Conservation (phyloP, 2,329 filamentous ascomycete species). For the Trichoderma afroharzianum region DNA sequence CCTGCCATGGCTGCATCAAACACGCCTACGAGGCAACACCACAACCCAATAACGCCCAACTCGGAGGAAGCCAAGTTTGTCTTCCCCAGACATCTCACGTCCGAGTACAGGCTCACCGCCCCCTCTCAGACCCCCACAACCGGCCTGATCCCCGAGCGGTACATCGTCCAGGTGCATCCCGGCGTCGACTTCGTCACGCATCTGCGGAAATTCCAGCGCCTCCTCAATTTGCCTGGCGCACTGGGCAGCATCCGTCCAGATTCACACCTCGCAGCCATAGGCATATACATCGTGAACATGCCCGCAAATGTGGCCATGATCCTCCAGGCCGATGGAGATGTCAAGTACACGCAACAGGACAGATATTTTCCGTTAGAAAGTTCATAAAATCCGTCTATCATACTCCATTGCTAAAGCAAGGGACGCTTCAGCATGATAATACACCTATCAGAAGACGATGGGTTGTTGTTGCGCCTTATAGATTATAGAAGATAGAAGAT, state of each 20-base stretch:
- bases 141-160: not conserved
- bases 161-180: not conserved
- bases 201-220: no score
- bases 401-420: no score
- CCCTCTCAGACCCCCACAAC: not conserved
- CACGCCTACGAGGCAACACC: not conserved
- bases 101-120: not conserved
- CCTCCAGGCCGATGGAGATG: not conserved
- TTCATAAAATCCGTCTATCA: no score
- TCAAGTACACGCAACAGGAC: no score
- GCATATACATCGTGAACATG: no score
- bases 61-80: not conserved
- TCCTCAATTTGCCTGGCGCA: no score
- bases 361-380: no score
- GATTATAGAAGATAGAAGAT: no score
- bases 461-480: no score
- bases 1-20: not conserved
- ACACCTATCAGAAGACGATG: no score
- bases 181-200: not conserved
- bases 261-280: not conserved
- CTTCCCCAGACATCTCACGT: not conserved
- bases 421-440: no score
- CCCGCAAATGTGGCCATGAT: not conserved
- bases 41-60: not conserved
- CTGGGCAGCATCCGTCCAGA: not conserved